phyloP scores from a whole-genome alignment of 495 filamentous ascomycete genomes.

The Aspergillus conjunctus region DNA sequence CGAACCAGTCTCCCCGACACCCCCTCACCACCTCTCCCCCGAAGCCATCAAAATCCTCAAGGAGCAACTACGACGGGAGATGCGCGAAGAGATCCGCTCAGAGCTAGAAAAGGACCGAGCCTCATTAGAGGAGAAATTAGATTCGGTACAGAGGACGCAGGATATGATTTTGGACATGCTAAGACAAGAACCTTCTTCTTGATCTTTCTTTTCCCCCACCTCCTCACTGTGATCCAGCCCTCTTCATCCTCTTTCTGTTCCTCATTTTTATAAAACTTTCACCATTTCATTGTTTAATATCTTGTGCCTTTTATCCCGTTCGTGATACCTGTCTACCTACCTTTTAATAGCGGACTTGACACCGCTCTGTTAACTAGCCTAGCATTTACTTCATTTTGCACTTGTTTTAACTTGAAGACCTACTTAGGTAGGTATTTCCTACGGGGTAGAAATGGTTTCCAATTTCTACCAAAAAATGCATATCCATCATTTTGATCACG shows the following conservation, averaged over 20 bases:
- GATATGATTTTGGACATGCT: conserved; percentile 52
- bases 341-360: too few relatives aligned
- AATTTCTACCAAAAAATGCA: background rate
- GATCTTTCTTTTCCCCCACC: conserved; percentile 18
- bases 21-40: background rate
- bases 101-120: conserved; percentile 40
- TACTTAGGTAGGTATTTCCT: too few relatives aligned
- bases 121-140: conserved; percentile 40
- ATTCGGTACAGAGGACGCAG: conserved; percentile 46
- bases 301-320: too few relatives aligned
- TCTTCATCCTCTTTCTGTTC: background rate
- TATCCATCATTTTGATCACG: background rate
- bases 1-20: conserved; percentile 2
- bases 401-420: too few relatives aligned
- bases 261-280: background rate
- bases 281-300: background rate
- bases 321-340: too few relatives aligned
- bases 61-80: conserved; percentile 41
- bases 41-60: conserved; percentile 28
- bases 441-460: too few relatives aligned
- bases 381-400: too few relatives aligned
- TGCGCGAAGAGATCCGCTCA: conserved; percentile 33
- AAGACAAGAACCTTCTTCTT: conserved; percentile 41
- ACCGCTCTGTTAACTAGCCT: too few relatives aligned
- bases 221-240: background rate